Conservation (phyloP, 352 stramenopile species). For the Phytophthora citrophthora region DNA sequence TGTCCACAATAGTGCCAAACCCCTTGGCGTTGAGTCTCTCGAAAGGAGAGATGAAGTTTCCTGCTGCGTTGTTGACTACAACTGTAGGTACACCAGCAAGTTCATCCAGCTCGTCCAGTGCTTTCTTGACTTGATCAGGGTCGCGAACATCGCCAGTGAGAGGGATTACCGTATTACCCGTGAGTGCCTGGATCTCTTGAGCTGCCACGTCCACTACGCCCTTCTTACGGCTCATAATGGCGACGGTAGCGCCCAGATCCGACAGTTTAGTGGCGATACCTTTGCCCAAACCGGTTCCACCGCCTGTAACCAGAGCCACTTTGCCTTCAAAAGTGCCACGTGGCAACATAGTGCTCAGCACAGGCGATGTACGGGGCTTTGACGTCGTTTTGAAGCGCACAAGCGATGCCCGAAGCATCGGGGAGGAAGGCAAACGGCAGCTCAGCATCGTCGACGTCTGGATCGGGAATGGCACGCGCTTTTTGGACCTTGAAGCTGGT, state of each 20-base stretch:
- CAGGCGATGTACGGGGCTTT: constrained; percentile 34
- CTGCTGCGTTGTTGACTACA: constrained; percentile 88
- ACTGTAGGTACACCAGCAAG: constrained; percentile 72
- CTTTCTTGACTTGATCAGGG: constrained; percentile 84
- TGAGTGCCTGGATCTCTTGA: constrained; percentile 77
- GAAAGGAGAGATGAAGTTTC: constrained; percentile 96
- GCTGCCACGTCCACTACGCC: constrained; percentile 88
- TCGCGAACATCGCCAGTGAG: constrained; percentile 91
- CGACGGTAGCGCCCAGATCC: constrained; percentile 92
- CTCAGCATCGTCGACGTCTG: constrained; percentile 16
- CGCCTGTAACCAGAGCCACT: constrained; percentile 95
- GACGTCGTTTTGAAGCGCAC: constrained; percentile 24
- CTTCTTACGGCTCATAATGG: constrained; percentile 95
- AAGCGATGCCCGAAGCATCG: constrained; percentile 2
- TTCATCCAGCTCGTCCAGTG: constrained; percentile 81
- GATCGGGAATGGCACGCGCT: constrained; percentile 11
- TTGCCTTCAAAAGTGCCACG: constrained; percentile 72
- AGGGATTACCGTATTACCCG: constrained; percentile 65
- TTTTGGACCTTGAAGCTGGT: constrained; percentile 17
- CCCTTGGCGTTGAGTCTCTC: constrained; percentile 93
- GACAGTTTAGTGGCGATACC: constrained; percentile 94
- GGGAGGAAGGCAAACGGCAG: constrained; percentile 16
- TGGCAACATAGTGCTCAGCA: constrained; percentile 74
- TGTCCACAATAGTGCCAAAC: constrained; percentile 97
- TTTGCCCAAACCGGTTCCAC: constrained; percentile 94